Conservation (phyloP, 1,139 yeast species). For the Hansenula lynferdii region DNA sequence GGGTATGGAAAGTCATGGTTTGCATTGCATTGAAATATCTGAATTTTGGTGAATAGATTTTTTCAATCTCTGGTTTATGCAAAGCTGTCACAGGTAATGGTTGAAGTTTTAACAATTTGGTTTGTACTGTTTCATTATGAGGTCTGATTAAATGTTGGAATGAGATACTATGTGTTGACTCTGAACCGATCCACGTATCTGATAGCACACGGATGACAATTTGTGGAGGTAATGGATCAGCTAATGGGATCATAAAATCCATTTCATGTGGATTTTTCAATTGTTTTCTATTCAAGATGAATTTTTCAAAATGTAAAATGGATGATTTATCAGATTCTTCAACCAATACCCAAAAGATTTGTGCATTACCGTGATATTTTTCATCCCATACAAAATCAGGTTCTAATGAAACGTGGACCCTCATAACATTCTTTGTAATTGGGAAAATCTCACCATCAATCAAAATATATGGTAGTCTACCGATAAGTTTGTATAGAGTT, state of each 20-base stretch:
- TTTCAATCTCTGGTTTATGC: conserved; percentile 62
- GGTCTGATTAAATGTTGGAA: conserved; percentile 91
- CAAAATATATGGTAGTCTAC: conserved; percentile 68
- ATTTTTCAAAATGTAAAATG: conserved; percentile 78
- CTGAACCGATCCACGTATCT: conserved; percentile 90
- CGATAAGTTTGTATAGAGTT: conserved; percentile 53
- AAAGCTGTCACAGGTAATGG: conserved; percentile 86
- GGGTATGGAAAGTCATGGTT: conserved; percentile 90
- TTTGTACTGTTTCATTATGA: conserved; percentile 78
- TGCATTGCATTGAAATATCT: conserved; percentile 97
- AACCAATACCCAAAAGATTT: conserved; percentile 88
- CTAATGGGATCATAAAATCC: conserved; percentile 89
- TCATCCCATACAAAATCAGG: conserved; percentile 88
- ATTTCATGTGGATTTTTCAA: conserved; percentile 59
- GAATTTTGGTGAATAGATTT: conserved; percentile 62
- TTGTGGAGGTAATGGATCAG: conserved; percentile 88
- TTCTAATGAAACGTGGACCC: conserved; percentile 64
- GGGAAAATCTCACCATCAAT: conserved; percentile 88
- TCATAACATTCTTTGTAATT: conserved; percentile 78
- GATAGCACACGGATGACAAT: conserved; percentile 73
- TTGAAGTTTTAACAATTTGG: conserved; percentile 71
- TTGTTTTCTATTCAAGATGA: conserved; percentile 60
- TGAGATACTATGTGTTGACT: conserved; percentile 70
- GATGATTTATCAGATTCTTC: conserved; percentile 77
- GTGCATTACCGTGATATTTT: conserved; percentile 75